These are phyloP conservation scores for Zea mays DNA, from an alignment of 176 grass and related monocot species.

Conservation along the genomic window Zm-B73-REFERENCE-NAM-5.0 NC_050096.1:159276501-159277000, in stretches of 20 bases:
- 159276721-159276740: neutral
- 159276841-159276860: no score
- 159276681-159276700: neutral
- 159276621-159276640: neutral
- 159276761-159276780: no score
- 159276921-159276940: no score
- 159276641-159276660: neutral
- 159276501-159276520: neutral
- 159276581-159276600: neutral
- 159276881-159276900: no score
- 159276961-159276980: no score
- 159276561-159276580: neutral
- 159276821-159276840: no score
- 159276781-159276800: no score
- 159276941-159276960: no score
- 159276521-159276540: neutral
- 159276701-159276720: neutral
- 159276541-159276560: neutral
- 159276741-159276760: neutral
- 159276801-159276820: no score
- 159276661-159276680: neutral
- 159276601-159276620: neutral
- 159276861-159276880: no score
- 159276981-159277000: no score
- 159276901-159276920: no score